These are phyloP conservation scores for Kodamaea suecica DNA, from an alignment of 1,139 yeast species.

Conservation along the genomic window DNA sequence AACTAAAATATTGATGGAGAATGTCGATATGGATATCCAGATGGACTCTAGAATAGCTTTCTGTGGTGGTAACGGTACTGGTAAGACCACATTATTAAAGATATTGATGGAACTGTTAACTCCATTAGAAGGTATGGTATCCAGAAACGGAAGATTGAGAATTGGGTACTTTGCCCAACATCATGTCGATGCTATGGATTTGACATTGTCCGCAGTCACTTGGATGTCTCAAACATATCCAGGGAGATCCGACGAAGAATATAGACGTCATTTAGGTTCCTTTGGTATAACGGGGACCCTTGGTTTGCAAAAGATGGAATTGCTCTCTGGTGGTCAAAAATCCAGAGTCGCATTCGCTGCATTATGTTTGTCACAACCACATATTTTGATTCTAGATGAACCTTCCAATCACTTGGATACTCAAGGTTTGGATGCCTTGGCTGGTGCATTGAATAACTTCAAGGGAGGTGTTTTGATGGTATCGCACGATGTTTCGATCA, in stretches of 20 bases:
- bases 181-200: conserved; percentile 97
- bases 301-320: conserved; percentile 86
- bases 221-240: conserved; percentile 93
- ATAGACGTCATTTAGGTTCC: conserved; percentile 93
- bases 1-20: conserved; percentile 54
- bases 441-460: conserved; percentile 82
- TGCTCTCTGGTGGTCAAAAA: conserved; percentile 96
- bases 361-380: conserved; percentile 87
- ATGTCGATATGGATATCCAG: conserved; percentile 88
- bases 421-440: conserved; percentile 92
- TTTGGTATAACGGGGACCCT: conserved; percentile 95
- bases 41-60: conserved; percentile 93
- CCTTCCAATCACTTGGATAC: conserved; percentile 99
- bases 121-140: conserved; percentile 73
- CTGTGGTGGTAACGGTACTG: conserved; percentile 99
- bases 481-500: conserved; percentile 92
- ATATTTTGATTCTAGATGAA: conserved; percentile 88
- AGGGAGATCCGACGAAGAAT: conserved; percentile 94
- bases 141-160: conserved; percentile 80
- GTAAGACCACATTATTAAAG: conserved; percentile 92
- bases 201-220: conserved; percentile 79
- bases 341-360: conserved; percentile 98
- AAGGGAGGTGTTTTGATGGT: conserved; percentile 97
- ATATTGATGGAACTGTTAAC: conserved; percentile 71
- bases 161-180: conserved; percentile 99